A percentile compares a stretch with the other conserved stretches of the same genome.
Conservation (phyloP, 2,329 filamentous ascomycete species). For the Pseudogymnoascus sp. region DNA sequence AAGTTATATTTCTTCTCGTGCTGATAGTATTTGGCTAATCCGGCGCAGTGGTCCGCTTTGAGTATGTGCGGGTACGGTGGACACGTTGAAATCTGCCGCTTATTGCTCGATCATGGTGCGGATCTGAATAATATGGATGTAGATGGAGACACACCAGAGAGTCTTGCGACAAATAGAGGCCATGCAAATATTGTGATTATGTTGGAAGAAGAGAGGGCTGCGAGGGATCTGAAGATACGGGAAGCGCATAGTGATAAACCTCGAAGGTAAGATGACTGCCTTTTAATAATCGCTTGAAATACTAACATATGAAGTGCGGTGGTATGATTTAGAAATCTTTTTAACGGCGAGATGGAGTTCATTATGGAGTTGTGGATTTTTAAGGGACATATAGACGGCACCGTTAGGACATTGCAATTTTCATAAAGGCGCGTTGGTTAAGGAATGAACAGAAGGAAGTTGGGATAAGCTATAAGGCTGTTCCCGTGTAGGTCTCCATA, state of each 20-base stretch:
- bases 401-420: neutral
- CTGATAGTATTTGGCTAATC: neutral
- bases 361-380: neutral
- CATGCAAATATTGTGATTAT: constrained; percentile 24
- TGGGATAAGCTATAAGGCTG: neutral
- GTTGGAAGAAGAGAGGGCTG: constrained; percentile 20
- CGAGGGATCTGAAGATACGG: constrained; percentile 11
- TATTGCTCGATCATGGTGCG: constrained; percentile 23
- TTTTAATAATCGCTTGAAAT: neutral
- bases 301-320: neutral
- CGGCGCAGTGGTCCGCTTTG: constrained; percentile 22
- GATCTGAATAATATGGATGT: constrained; percentile 24
- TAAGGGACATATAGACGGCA: neutral
- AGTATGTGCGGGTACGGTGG: constrained; percentile 26
- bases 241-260: constrained; percentile 10
- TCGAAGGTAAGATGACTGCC: neutral
- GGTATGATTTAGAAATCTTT: neutral
- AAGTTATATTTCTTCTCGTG: constrained; percentile 7
- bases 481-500: neutral
- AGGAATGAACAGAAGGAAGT: neutral
- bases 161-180: constrained; percentile 22
- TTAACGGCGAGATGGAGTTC: neutral
- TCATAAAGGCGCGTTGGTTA: neutral
- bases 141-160: constrained; percentile 24
- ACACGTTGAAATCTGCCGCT: constrained; percentile 21